Base-by-base conservation (phyloP, 805 yeast species). In the Kluyveromyces dobzhanskii region DNA sequence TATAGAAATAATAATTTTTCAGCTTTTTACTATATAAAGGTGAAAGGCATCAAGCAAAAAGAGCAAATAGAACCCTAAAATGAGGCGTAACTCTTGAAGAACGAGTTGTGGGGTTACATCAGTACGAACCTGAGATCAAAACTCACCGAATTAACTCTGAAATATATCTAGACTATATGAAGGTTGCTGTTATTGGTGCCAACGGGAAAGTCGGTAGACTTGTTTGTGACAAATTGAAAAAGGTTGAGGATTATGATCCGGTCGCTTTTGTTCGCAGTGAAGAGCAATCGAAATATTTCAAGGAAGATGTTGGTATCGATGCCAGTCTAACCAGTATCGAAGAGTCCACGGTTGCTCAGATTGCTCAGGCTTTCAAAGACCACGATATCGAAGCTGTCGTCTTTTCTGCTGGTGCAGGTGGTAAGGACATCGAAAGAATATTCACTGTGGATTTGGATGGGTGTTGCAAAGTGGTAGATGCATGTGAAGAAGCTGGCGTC, bases 381-480 rank as follows among this genome's bases (percentile, higher is more conserved):
- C 30, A 14, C 6, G 79, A 76, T 3, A 66, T 63, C 27, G 75
- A 74, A 46, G 76, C 76, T 7, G 75, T 78, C 4, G 74, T 78
- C 1, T 75, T 76, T 61, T 59, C 72, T 29, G 83, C 80, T 0
- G 84, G 84, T 7, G 75, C 80, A 2, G 78, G 75, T 14, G 83
- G 82, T 2, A 70, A 69, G 32, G 71, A 73, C 12, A 47, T 69
- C 6, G 68, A 61, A 17, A 47, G 61, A 29, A 65, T 71, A 2
- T 61, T 76, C 37, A 61, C 68, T 17, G 72, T 78, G n/a, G 85
- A 78, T 48, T 59, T 76, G 42, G 83, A 78, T 50, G 79, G 78
- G 3, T 76, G 78, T 7, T 73, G 74, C 24, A 73, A 74, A 50
- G 65, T 70, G 1, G 64, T 71, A 41, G 81, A 77, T 49, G 82